Evolutionary conservation across 1,284 basidiomycete genomes (phyloP), one percentile per base, ranked within the genome.

Genomic region (Pulchroboletus neoregius): DNA sequence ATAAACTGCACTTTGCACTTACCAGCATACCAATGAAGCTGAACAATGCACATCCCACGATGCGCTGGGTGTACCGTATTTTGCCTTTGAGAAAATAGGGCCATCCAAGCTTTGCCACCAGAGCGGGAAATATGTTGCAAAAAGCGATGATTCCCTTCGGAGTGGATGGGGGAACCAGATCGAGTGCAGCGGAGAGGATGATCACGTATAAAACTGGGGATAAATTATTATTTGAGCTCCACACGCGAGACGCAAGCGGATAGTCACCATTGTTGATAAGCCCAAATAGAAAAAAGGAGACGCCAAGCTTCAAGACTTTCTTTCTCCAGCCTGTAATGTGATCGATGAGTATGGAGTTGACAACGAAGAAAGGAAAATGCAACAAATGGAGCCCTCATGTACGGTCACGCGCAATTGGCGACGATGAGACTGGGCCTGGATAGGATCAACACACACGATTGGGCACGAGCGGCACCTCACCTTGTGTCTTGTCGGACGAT

Each of bases 131-230:
- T 48, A 94, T 93, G 62, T 95, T 94, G 70, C 88, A 92, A 65
- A 95, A 93, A 1, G 87, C 84, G 40, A 96, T 91, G 46, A 97
- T 82, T n/a, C 94, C 94, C 61, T 91, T 91, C 0, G 93, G 93
- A 0, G 90, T 93, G 4, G 85, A 80, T 0, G 89, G 80, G 4
- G 94, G 91, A 0, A 98, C 92, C 4, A 99, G 78, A 66, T 99
- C 95, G 12, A 97, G 74, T 0, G 95, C 95, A 5, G 95, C 95
- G 1, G 92, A 95, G 20, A 98, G 79, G 53, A 98, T 97, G 55
- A 99, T 90, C 28, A 98, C 94, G 67, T 98, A 96, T 48, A 93
- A 74, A 9, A 94, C 91, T 92, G 56, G 0, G 51, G 3, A 4
- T 12, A 34, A 3, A 32, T 34, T 23, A 18, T 4, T 24, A 27